Conservation (phyloP, 768 basidiomycete species). For the Rhizopogon vulgaris region DNA sequence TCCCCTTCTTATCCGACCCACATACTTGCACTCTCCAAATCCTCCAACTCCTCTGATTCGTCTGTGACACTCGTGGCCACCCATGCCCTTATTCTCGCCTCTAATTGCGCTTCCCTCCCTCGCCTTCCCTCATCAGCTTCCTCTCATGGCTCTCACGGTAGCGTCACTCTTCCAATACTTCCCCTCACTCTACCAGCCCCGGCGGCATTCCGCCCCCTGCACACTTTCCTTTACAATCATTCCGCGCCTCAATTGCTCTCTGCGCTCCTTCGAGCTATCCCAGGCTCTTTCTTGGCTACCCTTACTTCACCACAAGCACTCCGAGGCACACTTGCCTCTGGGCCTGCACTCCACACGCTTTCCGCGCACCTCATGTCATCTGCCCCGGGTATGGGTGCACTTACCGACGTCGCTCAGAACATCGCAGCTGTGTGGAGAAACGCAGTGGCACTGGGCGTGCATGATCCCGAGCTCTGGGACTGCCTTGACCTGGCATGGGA, state of each 20-base stretch:
- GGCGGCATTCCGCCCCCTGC: conserved; percentile 51
- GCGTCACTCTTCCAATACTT: conserved; percentile 51
- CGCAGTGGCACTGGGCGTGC: conserved; percentile 61
- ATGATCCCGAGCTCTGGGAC: conserved; percentile 61
- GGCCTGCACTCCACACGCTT: conserved; percentile 47
- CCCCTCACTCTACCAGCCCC: conserved; percentile 60
- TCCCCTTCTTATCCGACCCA: conserved; percentile 39
- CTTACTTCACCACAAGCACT: conserved; percentile 24
- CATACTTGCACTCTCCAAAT: conserved; percentile 40
- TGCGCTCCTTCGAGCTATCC: conserved; percentile 35
- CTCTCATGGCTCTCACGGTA: conserved; percentile 27
- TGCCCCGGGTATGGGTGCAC: conserved; percentile 35
- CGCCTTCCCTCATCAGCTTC: conserved; percentile 37
- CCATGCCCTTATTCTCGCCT: conserved; percentile 64
- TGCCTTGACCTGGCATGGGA: conserved; percentile 65
- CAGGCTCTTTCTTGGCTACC: conserved; percentile 23
- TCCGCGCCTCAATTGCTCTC: conserved; percentile 43
- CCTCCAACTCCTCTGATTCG: conserved; percentile 23
- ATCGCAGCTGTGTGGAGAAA: conserved; percentile 73
- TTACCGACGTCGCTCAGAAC: conserved; percentile 41
- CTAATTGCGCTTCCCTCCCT: conserved; percentile 62
- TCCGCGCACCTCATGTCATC: conserved; percentile 46
- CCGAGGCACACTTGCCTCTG: conserved; percentile 41
- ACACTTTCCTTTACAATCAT: conserved; percentile 64
- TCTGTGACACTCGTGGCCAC: conserved; percentile 51